A percentile compares a stretch with the other conserved stretches of the same genome.
Conservation (phyloP, 164 flowering plant species). For the Vitis labrusca region DNA sequence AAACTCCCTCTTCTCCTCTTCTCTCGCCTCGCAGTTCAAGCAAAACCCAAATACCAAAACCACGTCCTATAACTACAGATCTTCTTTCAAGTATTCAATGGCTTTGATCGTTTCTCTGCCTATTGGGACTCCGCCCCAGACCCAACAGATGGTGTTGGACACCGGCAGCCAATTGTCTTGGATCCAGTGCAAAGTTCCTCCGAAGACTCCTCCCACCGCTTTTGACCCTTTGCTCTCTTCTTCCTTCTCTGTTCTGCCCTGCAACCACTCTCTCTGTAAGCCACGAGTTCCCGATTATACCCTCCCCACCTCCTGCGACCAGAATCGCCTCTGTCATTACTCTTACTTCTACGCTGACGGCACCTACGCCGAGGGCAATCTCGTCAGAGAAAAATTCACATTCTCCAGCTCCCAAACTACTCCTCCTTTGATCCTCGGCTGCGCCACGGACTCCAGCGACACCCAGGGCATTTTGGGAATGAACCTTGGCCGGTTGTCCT, state of each 20-base stretch:
- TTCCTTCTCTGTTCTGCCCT: constrained; percentile 68
- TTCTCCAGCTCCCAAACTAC: constrained; percentile 42
- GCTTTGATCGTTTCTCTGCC: constrained; percentile 63
- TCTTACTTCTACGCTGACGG: constrained; percentile 89
- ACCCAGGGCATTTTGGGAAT: constrained; percentile 81
- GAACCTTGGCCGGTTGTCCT: constrained; percentile 71
- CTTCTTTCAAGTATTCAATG: constrained; percentile 58
- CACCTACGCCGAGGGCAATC: constrained; percentile 76
- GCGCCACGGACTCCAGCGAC: constrained; percentile 42
- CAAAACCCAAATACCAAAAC: constrained; percentile 7
- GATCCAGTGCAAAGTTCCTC: constrained; percentile 51
- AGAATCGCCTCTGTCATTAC: constrained; percentile 71
- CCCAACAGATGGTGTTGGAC: constrained; percentile 70
- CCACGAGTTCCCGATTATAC: constrained; percentile 69
- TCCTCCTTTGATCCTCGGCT: constrained; percentile 70
- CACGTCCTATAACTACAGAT: constrained; percentile 25
- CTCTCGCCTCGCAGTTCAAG: constrained; percentile 15
- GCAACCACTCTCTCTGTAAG: constrained; percentile 68
- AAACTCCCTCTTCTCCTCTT: constrained; percentile 10
- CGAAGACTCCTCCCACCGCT: constrained; percentile 30
- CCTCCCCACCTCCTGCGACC: constrained; percentile 76
- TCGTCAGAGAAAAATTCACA: constrained; percentile 60
- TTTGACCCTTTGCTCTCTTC: constrained; percentile 77
- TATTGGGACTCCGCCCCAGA: constrained; percentile 80
- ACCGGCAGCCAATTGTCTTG: constrained; percentile 88